Evolutionary conservation across 208 protist genomes (phyloP).

Genomic region (Leishmania tarentolae): DNA sequence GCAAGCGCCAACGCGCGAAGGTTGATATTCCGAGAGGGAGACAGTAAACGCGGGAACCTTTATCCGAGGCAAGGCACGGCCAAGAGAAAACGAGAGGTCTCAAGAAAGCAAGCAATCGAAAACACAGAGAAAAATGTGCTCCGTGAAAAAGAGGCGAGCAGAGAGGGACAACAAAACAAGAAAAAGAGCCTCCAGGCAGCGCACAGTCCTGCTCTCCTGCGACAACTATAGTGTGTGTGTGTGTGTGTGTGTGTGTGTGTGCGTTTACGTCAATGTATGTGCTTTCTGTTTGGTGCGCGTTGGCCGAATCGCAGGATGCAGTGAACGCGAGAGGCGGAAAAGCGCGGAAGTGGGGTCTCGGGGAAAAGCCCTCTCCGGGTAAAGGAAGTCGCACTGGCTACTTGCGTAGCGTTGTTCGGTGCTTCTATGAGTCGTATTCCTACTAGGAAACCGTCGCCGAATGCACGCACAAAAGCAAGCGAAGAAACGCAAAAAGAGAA

Average conservation of each 20-base stretch:
- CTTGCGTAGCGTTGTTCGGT: neutral
- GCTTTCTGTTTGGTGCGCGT: neutral
- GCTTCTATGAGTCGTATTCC: neutral
- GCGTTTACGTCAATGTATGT: neutral
- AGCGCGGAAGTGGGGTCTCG: neutral
- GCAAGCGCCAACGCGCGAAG: neutral
- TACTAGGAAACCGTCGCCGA: neutral
- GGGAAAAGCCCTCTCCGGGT: neutral
- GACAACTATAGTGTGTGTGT: neutral
- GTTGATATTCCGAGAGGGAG: neutral
- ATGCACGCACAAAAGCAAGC: neutral
- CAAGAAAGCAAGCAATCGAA: neutral
- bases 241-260: slow-evolving; percentile 2
- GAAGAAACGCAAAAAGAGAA: neutral
- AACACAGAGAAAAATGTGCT: neutral
- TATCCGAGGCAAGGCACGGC: neutral
- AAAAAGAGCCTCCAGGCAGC: slow-evolving; percentile 10
- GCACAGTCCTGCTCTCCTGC: neutral
- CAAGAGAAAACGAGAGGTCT: neutral
- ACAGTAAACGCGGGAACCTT: neutral
- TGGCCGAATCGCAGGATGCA: neutral
- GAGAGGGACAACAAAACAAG: neutral
- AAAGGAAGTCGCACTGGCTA: neutral
- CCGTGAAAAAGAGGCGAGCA: neutral
- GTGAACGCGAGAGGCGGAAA: neutral